Percentiles rank a stretch among this genome's conserved stretches.
These are phyloP conservation scores for Nigrospora sphaerica DNA, from an alignment of 2,329 filamentous ascomycete genomes.

Conservation along the genomic window DNA sequence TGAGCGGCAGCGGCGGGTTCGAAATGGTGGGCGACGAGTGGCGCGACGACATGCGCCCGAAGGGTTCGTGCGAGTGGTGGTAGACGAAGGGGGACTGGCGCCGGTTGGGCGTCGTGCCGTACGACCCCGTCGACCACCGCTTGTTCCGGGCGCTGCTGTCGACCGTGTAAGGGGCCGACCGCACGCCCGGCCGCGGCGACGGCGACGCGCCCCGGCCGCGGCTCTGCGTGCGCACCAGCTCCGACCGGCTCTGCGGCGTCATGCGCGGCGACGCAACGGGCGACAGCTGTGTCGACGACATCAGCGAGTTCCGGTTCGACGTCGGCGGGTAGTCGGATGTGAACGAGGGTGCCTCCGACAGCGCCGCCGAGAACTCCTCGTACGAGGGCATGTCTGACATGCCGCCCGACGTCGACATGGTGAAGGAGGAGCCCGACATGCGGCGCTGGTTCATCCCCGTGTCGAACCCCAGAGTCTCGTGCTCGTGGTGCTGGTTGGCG, in stretches of 20 bases:
- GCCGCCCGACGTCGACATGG: constrained; percentile 59
- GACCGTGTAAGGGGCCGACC: constrained; percentile 64
- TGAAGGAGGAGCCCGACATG: constrained; percentile 68
- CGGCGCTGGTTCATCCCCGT: constrained; percentile 49
- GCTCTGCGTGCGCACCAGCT: constrained; percentile 57
- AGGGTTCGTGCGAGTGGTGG: constrained; percentile 53
- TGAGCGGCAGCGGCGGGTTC: constrained; percentile 42
- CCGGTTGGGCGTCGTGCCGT: constrained; percentile 48
- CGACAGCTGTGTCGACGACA: constrained; percentile 64
- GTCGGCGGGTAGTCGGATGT: constrained; percentile 59
- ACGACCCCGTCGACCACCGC: constrained; percentile 73
- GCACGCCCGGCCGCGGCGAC: constrained; percentile 60
- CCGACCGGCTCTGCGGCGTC: constrained; percentile 52
- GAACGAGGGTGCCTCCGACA: constrained; percentile 63
- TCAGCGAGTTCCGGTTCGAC: constrained; percentile 62
- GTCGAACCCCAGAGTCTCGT: constrained; percentile 43
- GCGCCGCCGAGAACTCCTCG: constrained; percentile 60
- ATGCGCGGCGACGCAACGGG: constrained; percentile 65
- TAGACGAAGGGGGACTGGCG: constrained; percentile 56
- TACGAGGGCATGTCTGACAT: constrained; percentile 64
- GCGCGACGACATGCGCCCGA: constrained; percentile 48
- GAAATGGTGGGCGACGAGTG: constrained; percentile 44
- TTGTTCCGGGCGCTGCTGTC: constrained; percentile 59
- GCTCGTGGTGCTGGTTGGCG: constrained; percentile 37
- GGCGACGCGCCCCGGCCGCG: constrained; percentile 61